phyloP scores from a whole-genome alignment of 805 yeast species.

The Jamesozyma lodderae region DNA sequence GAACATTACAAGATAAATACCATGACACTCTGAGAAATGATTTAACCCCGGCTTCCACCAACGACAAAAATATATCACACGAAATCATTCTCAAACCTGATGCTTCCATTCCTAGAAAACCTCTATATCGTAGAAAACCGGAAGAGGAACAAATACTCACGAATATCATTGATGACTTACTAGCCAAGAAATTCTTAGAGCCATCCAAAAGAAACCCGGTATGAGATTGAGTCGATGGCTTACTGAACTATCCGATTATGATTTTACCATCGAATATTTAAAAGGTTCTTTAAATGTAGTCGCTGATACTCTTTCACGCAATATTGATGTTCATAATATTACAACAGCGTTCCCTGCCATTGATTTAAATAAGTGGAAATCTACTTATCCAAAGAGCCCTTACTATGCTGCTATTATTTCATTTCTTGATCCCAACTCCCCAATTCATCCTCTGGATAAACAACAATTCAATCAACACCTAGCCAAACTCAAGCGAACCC shows the following conservation, averaged over 20 bases:
- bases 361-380: too few species aligned
- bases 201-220: constrained; percentile 6
- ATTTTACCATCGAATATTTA: constrained; percentile 9
- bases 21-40: background rate
- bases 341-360: too few species aligned
- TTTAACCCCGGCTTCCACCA: background rate
- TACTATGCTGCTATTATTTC: too few species aligned
- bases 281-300: constrained; percentile 8
- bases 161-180: background rate
- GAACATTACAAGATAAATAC: background rate
- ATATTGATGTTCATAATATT: too few species aligned
- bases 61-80: background rate
- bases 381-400: too few species aligned
- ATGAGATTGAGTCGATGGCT: constrained; percentile 7
- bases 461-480: too few species aligned
- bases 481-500: too few species aligned
- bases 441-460: too few species aligned
- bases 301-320: constrained; percentile 10
- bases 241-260: constrained; percentile 7
- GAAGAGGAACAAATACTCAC: background rate
- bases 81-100: background rate
- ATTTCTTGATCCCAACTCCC: too few species aligned
- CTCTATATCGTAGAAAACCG: background rate
- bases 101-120: background rate
- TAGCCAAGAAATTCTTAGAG: background rate